Conservation (phyloP, 2,329 filamentous ascomycete species). For the Aspergillus ochraceoroseus region DNA sequence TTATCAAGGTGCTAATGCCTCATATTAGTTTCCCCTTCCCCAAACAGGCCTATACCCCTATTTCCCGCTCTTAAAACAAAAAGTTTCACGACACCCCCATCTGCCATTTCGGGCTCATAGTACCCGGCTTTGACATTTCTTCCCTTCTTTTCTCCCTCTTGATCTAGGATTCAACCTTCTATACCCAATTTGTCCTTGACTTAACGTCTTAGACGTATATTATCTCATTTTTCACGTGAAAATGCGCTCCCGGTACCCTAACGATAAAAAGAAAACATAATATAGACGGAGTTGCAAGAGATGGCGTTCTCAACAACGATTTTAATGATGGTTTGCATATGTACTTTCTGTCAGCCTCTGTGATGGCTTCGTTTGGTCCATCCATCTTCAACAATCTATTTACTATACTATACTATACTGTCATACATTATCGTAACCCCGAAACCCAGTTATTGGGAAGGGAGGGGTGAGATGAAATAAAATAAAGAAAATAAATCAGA, state of each 20-base stretch:
- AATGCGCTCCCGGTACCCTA: constrained; percentile 13
- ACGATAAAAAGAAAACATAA: constrained; percentile 9
- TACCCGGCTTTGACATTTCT: constrained; percentile 10
- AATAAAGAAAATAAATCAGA: not conserved
- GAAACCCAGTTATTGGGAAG: too few species aligned
- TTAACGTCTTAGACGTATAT: constrained; percentile 29
- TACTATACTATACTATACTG: too few species aligned
- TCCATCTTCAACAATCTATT: constrained; percentile 10
- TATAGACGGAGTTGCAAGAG: constrained; percentile 20
- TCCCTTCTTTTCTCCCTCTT: constrained; percentile 20
- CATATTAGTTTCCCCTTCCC: constrained; percentile 67
- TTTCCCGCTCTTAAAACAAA: constrained; percentile 29
- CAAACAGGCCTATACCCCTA: constrained; percentile 67
- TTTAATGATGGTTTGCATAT: constrained; percentile 22
- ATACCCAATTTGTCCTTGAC: constrained; percentile 34
- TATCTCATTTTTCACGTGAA: constrained; percentile 12
- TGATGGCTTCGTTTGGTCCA: not conserved
- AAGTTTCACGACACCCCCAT: not conserved
- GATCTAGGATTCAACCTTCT: constrained; percentile 41
- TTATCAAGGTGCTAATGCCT: constrained; percentile 22
- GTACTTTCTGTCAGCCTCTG: constrained; percentile 8
- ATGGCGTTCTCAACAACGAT: constrained; percentile 38
- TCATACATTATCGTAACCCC: too few species aligned
- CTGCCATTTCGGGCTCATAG: not conserved
- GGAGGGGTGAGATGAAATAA: too few species aligned